Evolutionary conservation across 805 yeast genomes (phyloP), one percentile per base, ranked within the genome.

Genomic region (Zygotorulaspora sp.): DNA sequence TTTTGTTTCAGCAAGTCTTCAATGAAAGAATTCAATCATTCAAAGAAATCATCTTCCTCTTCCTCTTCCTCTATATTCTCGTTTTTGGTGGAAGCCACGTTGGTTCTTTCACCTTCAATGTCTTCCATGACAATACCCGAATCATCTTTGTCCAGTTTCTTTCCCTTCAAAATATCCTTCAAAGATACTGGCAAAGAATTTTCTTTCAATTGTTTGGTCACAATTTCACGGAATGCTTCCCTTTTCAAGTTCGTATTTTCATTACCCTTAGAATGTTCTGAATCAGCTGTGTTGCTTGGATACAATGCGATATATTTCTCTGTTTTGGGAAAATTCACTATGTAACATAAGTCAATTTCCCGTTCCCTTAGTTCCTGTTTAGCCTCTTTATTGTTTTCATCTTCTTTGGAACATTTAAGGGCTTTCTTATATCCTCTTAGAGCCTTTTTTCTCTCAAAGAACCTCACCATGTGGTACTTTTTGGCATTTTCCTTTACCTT

Each of bases 381-480:
- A 12, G 62, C 57, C 10, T 55, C 50, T 24, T 47, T 48, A 13
- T 53, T 52, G 19, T 55, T 55, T 6, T 51, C 57, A 4, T 57
- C 36, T 3, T 43, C 50, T 14, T 50, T 57, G 10, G 57, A 38
- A 30, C 54, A 48, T 42, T 68, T 70, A 32, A 61, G 55, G 5
- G 63, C 57, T 40, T 68, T 65, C 47, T 80, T 83, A 54, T 84
- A 76, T 41, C 68, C 74, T 55, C 95, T 74, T 17, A 76, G 49
- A 0, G 96, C 92, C 70, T 88, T 89, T 65, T 87, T 86, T 55
- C 74, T 77, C 61, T 89, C 97, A 45, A 92, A 86, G 57, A 92
- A 92, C 48, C 90, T 74, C 33, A 92, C 87, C 89, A 87, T 88
- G 57, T 87, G 96, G 59, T 92, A 92, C 63, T 81, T 84, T 49